Evolutionary conservation across 306 rosid species (phyloP).

Genomic region (Casuarina glauca): DNA sequence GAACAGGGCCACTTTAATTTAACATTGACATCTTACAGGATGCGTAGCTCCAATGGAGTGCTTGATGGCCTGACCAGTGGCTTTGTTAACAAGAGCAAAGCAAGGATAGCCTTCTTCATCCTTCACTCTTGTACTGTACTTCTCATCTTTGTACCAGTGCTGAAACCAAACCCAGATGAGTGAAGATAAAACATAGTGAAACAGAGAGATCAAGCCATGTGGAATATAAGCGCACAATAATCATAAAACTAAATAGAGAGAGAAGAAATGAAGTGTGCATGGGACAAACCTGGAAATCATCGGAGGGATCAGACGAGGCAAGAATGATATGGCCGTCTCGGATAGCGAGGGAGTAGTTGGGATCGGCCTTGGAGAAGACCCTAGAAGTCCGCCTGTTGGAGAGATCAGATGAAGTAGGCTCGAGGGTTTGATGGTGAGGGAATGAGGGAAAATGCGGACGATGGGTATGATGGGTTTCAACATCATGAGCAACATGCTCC

Average conservation of each 20-base stretch:
- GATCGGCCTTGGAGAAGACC: constrained; percentile 51
- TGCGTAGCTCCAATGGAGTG: constrained; percentile 66
- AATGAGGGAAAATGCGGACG: constrained; percentile 35
- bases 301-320: constrained; percentile 46
- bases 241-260: not conserved
- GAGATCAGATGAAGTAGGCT: constrained; percentile 12
- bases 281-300: constrained; percentile 51
- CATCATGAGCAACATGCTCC: constrained; percentile 41
- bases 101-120: constrained; percentile 73
- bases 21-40: constrained; percentile 51
- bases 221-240: not conserved
- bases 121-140: constrained; percentile 79
- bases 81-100: constrained; percentile 76
- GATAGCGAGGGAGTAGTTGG: constrained; percentile 54
- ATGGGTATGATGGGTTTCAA: constrained; percentile 23
- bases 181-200: not conserved
- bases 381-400: constrained; percentile 44
- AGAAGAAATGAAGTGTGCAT: not conserved
- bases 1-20: not conserved
- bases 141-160: constrained; percentile 92
- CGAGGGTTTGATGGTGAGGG: constrained; percentile 36
- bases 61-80: constrained; percentile 75
- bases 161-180: constrained; percentile 26
- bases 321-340: constrained; percentile 58
- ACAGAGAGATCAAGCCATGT: not conserved